phyloP scores from a whole-genome alignment of 2,329 filamentous ascomycete species.

The Pseudogymnoascus sp. region DNA sequence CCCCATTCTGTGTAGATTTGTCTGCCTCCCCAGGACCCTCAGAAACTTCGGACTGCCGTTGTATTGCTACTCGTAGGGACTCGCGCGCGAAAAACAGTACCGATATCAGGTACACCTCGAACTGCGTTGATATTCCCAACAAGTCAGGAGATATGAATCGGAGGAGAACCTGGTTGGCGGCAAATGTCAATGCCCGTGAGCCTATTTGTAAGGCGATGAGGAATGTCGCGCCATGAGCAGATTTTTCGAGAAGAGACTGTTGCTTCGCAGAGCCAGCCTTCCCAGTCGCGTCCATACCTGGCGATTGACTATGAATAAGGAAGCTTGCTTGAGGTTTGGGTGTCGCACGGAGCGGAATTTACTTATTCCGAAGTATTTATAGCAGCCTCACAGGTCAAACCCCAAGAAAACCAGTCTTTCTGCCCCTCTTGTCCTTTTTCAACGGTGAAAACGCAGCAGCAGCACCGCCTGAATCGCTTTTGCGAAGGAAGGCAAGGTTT shows the following conservation, averaged over 20 bases:
- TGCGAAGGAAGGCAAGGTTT: conserved; percentile 14
- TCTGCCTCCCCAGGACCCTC: conserved; percentile 13
- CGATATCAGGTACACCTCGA: conserved; percentile 87
- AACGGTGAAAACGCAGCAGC: conserved; percentile 59
- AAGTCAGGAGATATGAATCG: conserved; percentile 79
- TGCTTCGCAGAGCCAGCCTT: background rate
- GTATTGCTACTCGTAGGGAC: conserved; percentile 81
- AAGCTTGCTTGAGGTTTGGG: background rate
- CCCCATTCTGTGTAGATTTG: conserved; percentile 13
- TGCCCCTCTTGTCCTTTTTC: conserved; percentile 59
- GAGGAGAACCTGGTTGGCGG: conserved; percentile 83
- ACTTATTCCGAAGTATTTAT: background rate
- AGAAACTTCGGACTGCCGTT: conserved; percentile 54
- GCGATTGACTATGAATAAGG: background rate
- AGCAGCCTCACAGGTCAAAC: conserved; percentile 15
- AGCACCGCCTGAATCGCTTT: conserved; percentile 19
- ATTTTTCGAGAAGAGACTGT: conserved; percentile 10
- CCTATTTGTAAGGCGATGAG: conserved; percentile 81
- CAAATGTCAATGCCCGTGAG: conserved; percentile 83
- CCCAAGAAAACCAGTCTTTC: conserved; percentile 47
- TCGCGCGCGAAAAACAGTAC: conserved; percentile 94
- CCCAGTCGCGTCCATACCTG: conserved; percentile 7
- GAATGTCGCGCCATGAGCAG: conserved; percentile 61
- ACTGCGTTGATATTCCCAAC: conserved; percentile 76
- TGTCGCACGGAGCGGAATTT: background rate